Evolutionary conservation across 768 basidiomycete species (phyloP).

Genomic region (Xerocomellus dryophilus): DNA sequence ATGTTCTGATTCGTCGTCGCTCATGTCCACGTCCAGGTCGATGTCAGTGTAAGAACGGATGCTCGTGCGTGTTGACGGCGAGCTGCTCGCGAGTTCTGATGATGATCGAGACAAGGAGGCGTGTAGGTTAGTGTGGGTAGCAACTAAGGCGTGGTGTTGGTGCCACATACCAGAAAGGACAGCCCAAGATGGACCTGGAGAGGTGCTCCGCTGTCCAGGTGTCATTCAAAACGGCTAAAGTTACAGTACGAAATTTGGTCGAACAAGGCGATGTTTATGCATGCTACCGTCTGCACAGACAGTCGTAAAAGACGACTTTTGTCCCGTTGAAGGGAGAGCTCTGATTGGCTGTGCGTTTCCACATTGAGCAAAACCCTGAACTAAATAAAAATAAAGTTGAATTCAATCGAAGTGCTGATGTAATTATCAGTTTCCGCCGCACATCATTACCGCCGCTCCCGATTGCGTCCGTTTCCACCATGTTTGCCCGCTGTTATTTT

Average conservation of each 20-base stretch:
- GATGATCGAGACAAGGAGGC: not conserved
- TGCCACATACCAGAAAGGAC: slow-evolving; percentile 22
- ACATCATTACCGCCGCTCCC: no score
- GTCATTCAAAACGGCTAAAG: not conserved
- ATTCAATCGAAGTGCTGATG: no score
- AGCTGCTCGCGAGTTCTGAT: slow-evolving; percentile 21
- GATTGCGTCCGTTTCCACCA: no score
- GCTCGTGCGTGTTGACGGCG: slow-evolving; percentile 14
- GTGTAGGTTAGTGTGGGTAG: slow-evolving; percentile 1
- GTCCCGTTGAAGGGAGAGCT: no score
- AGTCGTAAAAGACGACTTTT: no score
- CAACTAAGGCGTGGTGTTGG: not conserved
- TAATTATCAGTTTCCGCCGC: no score
- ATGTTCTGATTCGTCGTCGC: slow-evolving; percentile 20
- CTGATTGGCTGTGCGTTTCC: no score
- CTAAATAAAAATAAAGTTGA: no score
- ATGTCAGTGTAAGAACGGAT: slow-evolving; percentile 14
- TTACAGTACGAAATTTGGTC: not conserved
- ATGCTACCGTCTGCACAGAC: no score
- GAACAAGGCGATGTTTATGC: no score
- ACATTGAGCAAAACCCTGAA: no score
- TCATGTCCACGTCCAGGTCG: slow-evolving; percentile 18
- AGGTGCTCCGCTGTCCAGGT: not conserved
- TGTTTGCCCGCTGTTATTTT: no score
- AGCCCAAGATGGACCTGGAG: slow-evolving; percentile 32